Evolutionary conservation across 352 stramenopile species (phyloP).

Genomic region (Phytophthora sp.): DNA sequence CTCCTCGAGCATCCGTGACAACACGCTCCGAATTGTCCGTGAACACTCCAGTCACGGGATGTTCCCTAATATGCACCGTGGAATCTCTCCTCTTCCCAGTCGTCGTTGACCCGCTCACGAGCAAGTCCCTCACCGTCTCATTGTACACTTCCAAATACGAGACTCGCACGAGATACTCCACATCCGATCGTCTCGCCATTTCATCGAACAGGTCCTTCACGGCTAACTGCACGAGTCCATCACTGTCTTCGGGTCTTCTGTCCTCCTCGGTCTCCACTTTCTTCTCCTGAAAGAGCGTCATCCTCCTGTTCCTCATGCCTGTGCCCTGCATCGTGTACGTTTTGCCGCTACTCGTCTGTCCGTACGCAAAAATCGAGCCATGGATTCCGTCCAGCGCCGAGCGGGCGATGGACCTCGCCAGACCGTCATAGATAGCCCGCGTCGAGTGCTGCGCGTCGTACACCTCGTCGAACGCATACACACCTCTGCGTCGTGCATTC

Average conservation of each 20-base stretch:
- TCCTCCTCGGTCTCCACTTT: constrained; percentile 38
- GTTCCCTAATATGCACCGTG: constrained; percentile 48
- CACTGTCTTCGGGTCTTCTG: constrained; percentile 32
- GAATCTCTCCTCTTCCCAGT: constrained; percentile 27
- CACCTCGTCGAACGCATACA: constrained; percentile 64
- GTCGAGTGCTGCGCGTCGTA: constrained; percentile 54
- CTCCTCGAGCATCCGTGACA: constrained; percentile 42
- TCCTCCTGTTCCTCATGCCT: constrained; percentile 13
- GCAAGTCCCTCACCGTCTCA: constrained; percentile 94
- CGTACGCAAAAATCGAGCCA: constrained; percentile 85
- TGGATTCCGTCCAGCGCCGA: constrained; percentile 78
- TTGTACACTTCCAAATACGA: constrained; percentile 99
- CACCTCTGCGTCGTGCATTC: constrained; percentile 21
- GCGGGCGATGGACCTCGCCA: constrained; percentile 66
- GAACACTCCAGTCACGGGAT: constrained; percentile 57
- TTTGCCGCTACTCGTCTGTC: constrained; percentile 86
- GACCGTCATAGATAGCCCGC: constrained; percentile 65
- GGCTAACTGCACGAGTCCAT: constrained; percentile 47
- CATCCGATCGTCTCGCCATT: constrained; percentile 46
- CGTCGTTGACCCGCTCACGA: constrained; percentile 35
- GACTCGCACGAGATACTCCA: constrained; percentile 90
- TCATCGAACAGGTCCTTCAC: constrained; percentile 64
- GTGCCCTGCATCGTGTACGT: constrained; percentile 80
- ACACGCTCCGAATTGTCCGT: constrained; percentile 54
- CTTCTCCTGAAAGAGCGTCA: constrained; percentile 13